These are phyloP conservation scores for Myriangium duriaei DNA, from an alignment of 2,329 filamentous ascomycete genomes.

Conservation along the genomic window DNA sequence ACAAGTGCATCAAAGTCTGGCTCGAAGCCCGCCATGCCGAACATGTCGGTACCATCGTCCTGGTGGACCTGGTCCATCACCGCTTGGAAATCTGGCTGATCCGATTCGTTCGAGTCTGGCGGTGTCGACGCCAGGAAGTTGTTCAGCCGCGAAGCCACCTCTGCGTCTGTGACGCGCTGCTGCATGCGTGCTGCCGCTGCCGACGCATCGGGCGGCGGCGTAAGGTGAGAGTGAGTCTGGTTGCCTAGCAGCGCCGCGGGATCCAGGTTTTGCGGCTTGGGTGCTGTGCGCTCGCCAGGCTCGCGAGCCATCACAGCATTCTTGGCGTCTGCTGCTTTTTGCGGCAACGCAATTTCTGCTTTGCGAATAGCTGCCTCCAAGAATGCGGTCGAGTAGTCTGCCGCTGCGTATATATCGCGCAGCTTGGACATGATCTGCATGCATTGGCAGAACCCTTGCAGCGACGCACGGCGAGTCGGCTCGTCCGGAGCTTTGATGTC, in stretches of 20 bases:
- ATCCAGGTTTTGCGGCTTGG: constrained; percentile 5
- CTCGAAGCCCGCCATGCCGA: constrained; percentile 19
- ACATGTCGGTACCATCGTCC: constrained; percentile 9
- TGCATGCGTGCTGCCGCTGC: constrained; percentile 14
- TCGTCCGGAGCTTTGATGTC: constrained; percentile 78
- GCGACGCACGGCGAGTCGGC: constrained; percentile 57
- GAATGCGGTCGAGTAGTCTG: constrained; percentile 93
- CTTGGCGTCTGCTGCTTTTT: constrained; percentile 20
- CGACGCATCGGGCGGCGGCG: constrained; percentile 26
- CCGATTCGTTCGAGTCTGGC: constrained; percentile 25
- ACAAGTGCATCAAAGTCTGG: constrained; percentile 26
- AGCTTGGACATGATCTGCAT: constrained; percentile 84
- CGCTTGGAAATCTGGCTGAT: constrained; percentile 3
- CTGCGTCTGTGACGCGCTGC: constrained; percentile 28
- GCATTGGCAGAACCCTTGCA: constrained; percentile 76
- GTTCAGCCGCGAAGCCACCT: constrained; percentile 35
- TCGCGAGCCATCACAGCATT: constrained; percentile 28
- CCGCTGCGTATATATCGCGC: constrained; percentile 79
- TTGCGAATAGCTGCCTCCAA: constrained; percentile 85
- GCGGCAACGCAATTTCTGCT: constrained; percentile 60
- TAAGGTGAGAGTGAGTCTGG: constrained; percentile 16
- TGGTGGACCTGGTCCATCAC: constrained; percentile 8
- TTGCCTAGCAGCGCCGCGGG: constrained; percentile 6
- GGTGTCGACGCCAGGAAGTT: constrained; percentile 39
- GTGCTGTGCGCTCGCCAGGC: constrained; percentile 22